Conservation (phyloP, 768 basidiomycete genomes). For the Collybiopsis luxurians region DNA sequence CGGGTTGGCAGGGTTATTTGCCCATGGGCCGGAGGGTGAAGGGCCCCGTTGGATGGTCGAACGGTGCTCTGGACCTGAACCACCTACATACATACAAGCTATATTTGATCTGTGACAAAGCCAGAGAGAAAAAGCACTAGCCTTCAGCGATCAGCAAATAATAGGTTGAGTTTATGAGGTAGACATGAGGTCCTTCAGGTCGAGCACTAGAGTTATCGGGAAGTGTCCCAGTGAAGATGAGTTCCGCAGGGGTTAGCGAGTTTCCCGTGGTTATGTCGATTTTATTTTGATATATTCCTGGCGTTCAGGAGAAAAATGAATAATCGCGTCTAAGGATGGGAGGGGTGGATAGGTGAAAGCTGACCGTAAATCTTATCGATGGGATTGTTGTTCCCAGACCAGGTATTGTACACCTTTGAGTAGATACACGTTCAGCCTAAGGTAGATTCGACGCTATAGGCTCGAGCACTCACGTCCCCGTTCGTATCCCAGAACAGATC, state of each 20-base stretch:
- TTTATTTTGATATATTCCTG: conserved; percentile 40
- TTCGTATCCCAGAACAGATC: conserved; percentile 41
- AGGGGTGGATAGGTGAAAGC: not conserved
- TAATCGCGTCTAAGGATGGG: not conserved
- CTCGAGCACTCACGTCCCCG: conserved; percentile 25
- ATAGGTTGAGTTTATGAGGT: conserved; percentile 35
- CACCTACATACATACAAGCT: conserved; percentile 20
- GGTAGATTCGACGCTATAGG: not conserved
- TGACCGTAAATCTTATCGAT: conserved; percentile 38
- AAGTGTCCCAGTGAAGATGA: conserved; percentile 36
- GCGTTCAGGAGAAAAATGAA: not conserved
- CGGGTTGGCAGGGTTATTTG: conserved; percentile 36
- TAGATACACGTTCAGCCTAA: not conserved
- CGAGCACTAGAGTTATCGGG: conserved; percentile 30
- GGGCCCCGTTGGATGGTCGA: conserved; percentile 36
- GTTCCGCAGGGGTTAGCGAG: conserved; percentile 31
- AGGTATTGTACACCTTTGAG: conserved; percentile 31
- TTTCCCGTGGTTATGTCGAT: conserved; percentile 34
- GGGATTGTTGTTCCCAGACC: conserved; percentile 37
- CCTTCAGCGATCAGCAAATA: conserved; percentile 41
- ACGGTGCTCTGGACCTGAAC: conserved; percentile 31
- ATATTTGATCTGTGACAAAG: not conserved
- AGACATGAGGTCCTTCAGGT: conserved; percentile 41
- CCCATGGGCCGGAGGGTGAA: conserved; percentile 38
- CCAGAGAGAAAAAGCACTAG: conserved; percentile 2